Conservation (phyloP, 2,329 filamentous ascomycete species). For the Penicillium sp. region DNA sequence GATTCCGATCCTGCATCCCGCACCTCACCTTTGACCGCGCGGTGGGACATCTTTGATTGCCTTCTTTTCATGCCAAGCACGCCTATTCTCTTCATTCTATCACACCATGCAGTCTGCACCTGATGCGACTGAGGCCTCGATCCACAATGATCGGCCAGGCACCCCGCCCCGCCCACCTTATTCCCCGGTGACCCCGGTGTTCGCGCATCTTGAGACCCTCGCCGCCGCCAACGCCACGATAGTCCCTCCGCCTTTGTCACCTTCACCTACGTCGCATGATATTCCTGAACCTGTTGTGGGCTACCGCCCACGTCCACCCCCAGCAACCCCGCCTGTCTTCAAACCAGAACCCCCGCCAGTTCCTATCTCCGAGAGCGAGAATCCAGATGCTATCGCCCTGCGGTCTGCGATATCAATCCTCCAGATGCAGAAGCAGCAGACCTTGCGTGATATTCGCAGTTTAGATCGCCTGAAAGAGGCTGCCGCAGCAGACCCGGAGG, state of each 20-base stretch:
- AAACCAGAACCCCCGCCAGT: slow-evolving; percentile 45
- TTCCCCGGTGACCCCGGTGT: slow-evolving; percentile 52
- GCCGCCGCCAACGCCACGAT: slow-evolving; percentile 35
- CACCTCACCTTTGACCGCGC: slow-evolving; percentile 7
- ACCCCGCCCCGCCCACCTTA: slow-evolving; percentile 52
- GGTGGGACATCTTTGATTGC: background rate
- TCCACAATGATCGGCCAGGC: slow-evolving; percentile 34
- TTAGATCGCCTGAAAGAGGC: slow-evolving; percentile 71
- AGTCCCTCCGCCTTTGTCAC: slow-evolving; percentile 37
- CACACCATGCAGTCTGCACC: slow-evolving; percentile 43
- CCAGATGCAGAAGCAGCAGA: slow-evolving; percentile 81
- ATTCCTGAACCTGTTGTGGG: slow-evolving; percentile 5
- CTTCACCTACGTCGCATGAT: slow-evolving; percentile 31
- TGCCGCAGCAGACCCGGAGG: slow-evolving; percentile 71
- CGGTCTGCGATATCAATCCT: slow-evolving; percentile 83
- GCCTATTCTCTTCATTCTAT: background rate
- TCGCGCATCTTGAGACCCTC: slow-evolving; percentile 42
- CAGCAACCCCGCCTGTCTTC: slow-evolving; percentile 32
- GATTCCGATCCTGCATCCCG: slow-evolving; percentile 9
- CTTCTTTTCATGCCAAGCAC: background rate
- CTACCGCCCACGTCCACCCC: slow-evolving; percentile 23
- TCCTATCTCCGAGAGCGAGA: slow-evolving; percentile 57
- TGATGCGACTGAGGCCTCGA: slow-evolving; percentile 19
- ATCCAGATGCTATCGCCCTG: slow-evolving; percentile 85
- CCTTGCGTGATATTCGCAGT: slow-evolving; percentile 71